These are phyloP conservation scores for Mimosa pudica DNA, from an alignment of 306 rosid genomes.

Conservation along the genomic window DNA sequence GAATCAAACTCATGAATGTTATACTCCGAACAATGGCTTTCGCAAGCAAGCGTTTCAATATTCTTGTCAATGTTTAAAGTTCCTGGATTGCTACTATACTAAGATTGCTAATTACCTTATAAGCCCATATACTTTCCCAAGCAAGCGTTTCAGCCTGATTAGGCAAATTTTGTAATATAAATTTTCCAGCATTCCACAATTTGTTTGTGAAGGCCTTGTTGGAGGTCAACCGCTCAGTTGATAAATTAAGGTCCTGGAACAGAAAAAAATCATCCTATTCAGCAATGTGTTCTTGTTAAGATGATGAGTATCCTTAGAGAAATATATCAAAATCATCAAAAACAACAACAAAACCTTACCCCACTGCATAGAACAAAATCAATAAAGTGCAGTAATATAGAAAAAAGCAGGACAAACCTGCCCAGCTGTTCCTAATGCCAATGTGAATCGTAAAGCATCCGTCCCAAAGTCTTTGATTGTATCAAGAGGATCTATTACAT, in stretches of 20 bases:
- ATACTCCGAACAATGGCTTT: neutral
- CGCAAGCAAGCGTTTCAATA: neutral
- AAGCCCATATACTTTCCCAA: conserved; percentile 68
- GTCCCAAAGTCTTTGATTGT: conserved; percentile 90
- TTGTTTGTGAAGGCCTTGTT: conserved; percentile 97
- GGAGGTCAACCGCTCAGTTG: conserved; percentile 79
- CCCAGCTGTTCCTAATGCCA: conserved; percentile 97
- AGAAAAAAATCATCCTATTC: conserved; percentile 23
- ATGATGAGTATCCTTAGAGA: conserved; percentile 12
- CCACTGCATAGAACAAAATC: neutral
- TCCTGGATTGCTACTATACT: conserved; percentile 20
- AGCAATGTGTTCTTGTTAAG: conserved; percentile 5
- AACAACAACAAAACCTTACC: too few relatives aligned
- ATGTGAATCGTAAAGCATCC: conserved; percentile 91
- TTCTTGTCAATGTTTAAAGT: neutral
- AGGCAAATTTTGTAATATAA: conserved; percentile 86
- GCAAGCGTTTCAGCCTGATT: conserved; percentile 50
- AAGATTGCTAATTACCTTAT: conserved; percentile 51
- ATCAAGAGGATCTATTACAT: conserved; percentile 90
- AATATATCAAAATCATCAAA: neutral
- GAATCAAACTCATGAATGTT: neutral
- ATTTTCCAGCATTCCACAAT: conserved; percentile 97
- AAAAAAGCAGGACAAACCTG: conserved; percentile 64
- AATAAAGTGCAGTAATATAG: neutral
- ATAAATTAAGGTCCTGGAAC: conserved; percentile 90